Evolutionary conservation across 2,329 filamentous ascomycete genomes (phyloP), one percentile per base, ranked within the genome.

Genomic region (Cytospora mali): DNA sequence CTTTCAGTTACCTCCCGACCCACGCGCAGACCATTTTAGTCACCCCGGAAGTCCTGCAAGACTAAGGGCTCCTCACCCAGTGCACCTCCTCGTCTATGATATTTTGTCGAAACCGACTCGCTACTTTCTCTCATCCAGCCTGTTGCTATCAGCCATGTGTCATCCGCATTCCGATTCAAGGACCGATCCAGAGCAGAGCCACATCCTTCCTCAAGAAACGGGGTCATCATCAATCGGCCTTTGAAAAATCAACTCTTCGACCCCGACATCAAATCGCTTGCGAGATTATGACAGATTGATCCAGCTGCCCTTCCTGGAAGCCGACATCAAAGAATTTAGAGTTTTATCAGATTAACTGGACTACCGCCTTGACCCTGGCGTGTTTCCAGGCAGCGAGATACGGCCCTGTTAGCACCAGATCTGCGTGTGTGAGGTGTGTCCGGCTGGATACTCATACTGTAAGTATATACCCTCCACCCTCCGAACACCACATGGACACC

Each of bases 391-490:
- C n/a, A n/a, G 23, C 16, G 42, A 46, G 42, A 27, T 18, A 27
- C 53, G n/a, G 50, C 27, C 23, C 52, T 21, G 54, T 25, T 48
- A 16, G n/a, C 57, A 42, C 31, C 33, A 54, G 35, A n/a, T 31
- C 54, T 35, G 57, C 27, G 50, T 23, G 46, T 33, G 49, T 60
- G 50, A 48, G 33, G 57, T 48, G 52, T 48, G n/a, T 42, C 50
- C 54, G 33, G 58, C 39, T 46, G 50, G 50, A 29, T 49, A 21
- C 33, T 51, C 50, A 25, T 60, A 54, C 50, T 60, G 58, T 60
- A 52, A 60, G 58, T 60, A 60, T 60, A n/a, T n/a, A n/a, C n/a
- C 53, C 50, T 49, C 28, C 53, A 29, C 58, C 52, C 33, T 52
- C 48, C 53, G 58, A 54, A 49, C 50, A 54, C 50, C 28, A 46